phyloP scores from a whole-genome alignment of 345 rosid species.

The Acer yangbiense region DNA sequence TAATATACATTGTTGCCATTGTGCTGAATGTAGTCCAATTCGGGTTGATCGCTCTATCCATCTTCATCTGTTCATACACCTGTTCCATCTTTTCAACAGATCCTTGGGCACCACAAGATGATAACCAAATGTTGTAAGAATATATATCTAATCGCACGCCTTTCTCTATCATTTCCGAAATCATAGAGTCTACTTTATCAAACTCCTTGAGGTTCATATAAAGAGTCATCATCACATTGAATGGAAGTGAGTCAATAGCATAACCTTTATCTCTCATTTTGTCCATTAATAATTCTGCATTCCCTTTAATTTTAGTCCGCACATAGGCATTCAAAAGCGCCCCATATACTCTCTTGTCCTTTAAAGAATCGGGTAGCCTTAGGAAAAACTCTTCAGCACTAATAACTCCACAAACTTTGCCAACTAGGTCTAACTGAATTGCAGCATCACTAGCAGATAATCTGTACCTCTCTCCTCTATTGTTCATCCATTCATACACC shows the following conservation, averaged over 20 bases:
- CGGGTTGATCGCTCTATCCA: conserved; percentile 55
- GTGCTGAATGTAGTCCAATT: conserved; percentile 97
- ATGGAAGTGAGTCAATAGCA: conserved; percentile 68
- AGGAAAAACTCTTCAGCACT: conserved; percentile 69
- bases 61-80: conserved; percentile 75
- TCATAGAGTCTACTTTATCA: conserved; percentile 65
- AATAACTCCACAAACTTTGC: conserved; percentile 76
- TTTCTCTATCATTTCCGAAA: conserved; percentile 80
- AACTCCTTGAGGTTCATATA: conserved; percentile 83
- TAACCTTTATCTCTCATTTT: conserved; percentile 71
- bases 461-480: conserved; percentile 67
- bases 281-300: conserved; percentile 69
- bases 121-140: conserved; percentile 94
- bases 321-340: conserved; percentile 85
- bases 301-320: conserved; percentile 55
- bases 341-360: conserved; percentile 83
- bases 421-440: conserved; percentile 84
- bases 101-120: conserved; percentile 74
- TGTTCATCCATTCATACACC: conserved; percentile 97
- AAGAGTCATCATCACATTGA: conserved; percentile 96
- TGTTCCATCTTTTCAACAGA: conserved; percentile 72
- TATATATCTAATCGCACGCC: conserved; percentile 69
- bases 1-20: conserved; percentile 85
- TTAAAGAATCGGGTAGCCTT: conserved; percentile 52
- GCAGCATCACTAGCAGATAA: conserved; percentile 87